These are phyloP conservation scores for Carex pumila DNA, from an alignment of 176 grass and related monocot species.

Conservation along the genomic window DNA sequence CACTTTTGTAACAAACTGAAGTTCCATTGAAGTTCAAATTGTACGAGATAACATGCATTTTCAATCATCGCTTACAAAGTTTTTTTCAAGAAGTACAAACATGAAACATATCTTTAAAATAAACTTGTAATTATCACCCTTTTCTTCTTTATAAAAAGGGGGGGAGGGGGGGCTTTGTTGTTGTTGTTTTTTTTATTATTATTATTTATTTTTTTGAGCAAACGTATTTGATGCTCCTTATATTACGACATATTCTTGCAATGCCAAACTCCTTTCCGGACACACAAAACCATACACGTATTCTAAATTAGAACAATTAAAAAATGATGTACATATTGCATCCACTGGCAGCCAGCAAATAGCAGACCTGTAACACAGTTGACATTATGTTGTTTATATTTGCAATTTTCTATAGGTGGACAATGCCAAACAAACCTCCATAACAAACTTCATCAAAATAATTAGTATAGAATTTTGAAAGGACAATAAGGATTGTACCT, in stretches of 20 bases:
- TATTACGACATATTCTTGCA: neutral
- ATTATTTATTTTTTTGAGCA: neutral
- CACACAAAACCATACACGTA: neutral
- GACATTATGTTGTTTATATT: conserved; percentile 14
- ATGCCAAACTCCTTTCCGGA: neutral
- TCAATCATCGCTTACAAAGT: no score
- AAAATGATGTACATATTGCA: neutral
- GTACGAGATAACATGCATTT: no score
- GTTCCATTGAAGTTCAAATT: neutral
- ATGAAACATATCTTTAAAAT: no score
- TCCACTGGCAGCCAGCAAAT: neutral
- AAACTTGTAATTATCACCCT: no score
- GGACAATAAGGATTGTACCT: neutral
- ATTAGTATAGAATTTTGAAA: neutral
- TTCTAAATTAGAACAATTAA: neutral
- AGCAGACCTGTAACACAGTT: neutral
- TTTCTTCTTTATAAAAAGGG: neutral
- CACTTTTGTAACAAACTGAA: neutral
- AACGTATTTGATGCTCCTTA: neutral
- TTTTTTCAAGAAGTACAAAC: no score
- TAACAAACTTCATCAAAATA: conserved; percentile 4
- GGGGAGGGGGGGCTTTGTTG: no score
- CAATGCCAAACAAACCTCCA: neutral
- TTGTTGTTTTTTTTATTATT: neutral
- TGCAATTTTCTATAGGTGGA: neutral